phyloP scores from a whole-genome alignment of 1,139 yeast genomes.

The Suzukiozyma palmioleophila region DNA sequence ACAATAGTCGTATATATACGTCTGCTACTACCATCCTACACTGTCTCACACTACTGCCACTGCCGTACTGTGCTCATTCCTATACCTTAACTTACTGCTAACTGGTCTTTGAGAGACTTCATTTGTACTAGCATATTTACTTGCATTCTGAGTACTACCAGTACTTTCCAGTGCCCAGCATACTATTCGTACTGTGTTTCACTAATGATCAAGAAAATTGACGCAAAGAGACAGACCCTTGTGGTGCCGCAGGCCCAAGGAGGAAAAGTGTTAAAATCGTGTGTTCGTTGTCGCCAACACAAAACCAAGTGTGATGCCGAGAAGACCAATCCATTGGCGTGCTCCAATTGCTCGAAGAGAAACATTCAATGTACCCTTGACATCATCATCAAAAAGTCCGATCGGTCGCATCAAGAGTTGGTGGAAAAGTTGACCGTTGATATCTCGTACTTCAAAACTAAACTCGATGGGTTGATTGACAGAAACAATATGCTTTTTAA shows the following conservation, averaged over 20 bases:
- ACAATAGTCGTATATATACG: too few relatives aligned
- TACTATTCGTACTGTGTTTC: background rate
- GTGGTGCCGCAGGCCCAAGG: constrained; percentile 17
- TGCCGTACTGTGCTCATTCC: too few relatives aligned
- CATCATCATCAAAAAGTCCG: constrained; percentile 23
- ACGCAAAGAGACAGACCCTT: constrained; percentile 16
- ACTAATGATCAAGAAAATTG: constrained; percentile 1
- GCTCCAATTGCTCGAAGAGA: constrained; percentile 53
- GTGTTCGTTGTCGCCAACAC: constrained; percentile 60
- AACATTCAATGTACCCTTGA: constrained; percentile 52
- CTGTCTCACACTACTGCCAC: too few relatives aligned
- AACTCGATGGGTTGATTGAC: constrained; percentile 20
- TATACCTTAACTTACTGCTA: too few relatives aligned
- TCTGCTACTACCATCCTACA: too few relatives aligned
- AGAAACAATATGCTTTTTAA: constrained; percentile 23
- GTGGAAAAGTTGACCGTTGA: constrained; percentile 30
- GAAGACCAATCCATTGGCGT: constrained; percentile 48
- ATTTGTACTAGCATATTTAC: too few relatives aligned
- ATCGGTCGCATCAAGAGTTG: constrained; percentile 26
- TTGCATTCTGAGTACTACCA: too few relatives aligned
- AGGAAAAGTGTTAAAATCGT: constrained; percentile 45
- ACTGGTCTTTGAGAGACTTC: too few relatives aligned
- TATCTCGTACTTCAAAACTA: constrained; percentile 21
- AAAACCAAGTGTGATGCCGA: constrained; percentile 63
- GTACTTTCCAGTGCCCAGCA: too few relatives aligned